These are phyloP conservation scores for Hymenotorrendiella dingleyae DNA, from an alignment of 2,329 filamentous ascomycete genomes.

Conservation along the genomic window DNA sequence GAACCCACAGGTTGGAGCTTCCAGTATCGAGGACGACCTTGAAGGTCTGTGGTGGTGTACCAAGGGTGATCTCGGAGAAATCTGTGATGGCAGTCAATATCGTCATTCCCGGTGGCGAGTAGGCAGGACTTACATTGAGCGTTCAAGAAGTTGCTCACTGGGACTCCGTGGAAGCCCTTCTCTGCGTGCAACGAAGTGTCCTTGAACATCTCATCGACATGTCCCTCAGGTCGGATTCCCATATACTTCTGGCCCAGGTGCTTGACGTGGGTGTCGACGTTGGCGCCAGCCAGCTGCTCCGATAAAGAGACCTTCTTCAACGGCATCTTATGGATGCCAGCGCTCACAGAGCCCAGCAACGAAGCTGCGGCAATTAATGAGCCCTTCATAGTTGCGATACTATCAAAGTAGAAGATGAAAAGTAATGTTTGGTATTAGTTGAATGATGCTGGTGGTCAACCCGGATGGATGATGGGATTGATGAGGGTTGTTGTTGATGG, in stretches of 20 bases:
- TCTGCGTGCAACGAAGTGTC: slow-evolving; percentile 61
- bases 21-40: slow-evolving; percentile 98
- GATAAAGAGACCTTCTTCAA: slow-evolving; percentile 91
- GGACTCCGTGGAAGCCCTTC: slow-evolving; percentile 67
- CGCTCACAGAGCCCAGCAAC: slow-evolving; percentile 77
- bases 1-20: slow-evolving; percentile 99
- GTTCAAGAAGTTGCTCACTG: slow-evolving; percentile 96
- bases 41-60: slow-evolving; percentile 88
- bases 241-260: slow-evolving; percentile 95
- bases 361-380: slow-evolving; percentile 70
- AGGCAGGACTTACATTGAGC: slow-evolving; percentile 73
- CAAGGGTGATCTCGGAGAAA: slow-evolving; percentile 94
- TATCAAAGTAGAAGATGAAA: slow-evolving; percentile 22
- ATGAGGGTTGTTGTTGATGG: slow-evolving; percentile 15
- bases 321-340: slow-evolving; percentile 91
- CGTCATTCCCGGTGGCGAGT: not conserved
- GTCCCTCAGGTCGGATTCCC: slow-evolving; percentile 65
- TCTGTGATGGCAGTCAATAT: slow-evolving; percentile 47
- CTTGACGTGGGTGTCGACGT: slow-evolving; percentile 75
- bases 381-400: slow-evolving; percentile 67
- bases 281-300: slow-evolving; percentile 83
- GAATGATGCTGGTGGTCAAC: slow-evolving; percentile 16
- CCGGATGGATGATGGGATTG: slow-evolving; percentile 10
- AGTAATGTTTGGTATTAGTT: too few relatives aligned
- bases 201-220: slow-evolving; percentile 74